Percentiles rank a stretch among this genome's conserved stretches.
phyloP scores from a whole-genome alignment of 2,329 filamentous ascomycete genomes.

The Dothistroma pini region DNA sequence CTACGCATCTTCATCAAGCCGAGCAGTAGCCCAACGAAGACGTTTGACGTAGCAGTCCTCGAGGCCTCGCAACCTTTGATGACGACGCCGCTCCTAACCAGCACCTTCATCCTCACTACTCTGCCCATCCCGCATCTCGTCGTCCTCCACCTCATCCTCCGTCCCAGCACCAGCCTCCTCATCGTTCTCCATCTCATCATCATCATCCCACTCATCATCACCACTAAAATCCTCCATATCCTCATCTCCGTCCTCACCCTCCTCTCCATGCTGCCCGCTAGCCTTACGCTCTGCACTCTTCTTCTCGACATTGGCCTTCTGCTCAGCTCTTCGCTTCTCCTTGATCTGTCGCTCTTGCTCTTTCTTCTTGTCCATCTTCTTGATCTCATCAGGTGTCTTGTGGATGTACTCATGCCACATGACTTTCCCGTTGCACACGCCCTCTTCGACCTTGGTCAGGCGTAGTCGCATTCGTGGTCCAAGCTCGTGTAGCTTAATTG shows the following conservation, averaged over 20 bases:
- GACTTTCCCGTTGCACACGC: slow-evolving; percentile 79
- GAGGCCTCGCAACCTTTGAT: background rate
- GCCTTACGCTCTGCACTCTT: slow-evolving; percentile 63
- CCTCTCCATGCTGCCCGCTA: slow-evolving; percentile 42
- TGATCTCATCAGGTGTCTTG: slow-evolving; percentile 75
- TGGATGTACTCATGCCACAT: slow-evolving; percentile 97
- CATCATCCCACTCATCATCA: slow-evolving; percentile 51
- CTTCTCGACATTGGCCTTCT: slow-evolving; percentile 85
- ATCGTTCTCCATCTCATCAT: slow-evolving; percentile 35
- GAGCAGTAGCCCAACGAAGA: background rate
- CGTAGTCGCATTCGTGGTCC: slow-evolving; percentile 86
- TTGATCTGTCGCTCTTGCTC: slow-evolving; percentile 74
- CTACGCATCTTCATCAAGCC: background rate
- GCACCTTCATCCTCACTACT: slow-evolving; percentile 9
- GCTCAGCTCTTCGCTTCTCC: slow-evolving; percentile 73
- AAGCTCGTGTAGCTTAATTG: slow-evolving; percentile 87
- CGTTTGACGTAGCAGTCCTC: background rate
- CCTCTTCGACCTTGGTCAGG: slow-evolving; percentile 94
- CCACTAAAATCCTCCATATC: slow-evolving; percentile 42
- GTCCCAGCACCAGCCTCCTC: slow-evolving; percentile 18
- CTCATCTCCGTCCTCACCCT: slow-evolving; percentile 37
- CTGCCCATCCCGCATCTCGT: slow-evolving; percentile 18
- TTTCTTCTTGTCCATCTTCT: slow-evolving; percentile 79
- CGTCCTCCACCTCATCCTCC: slow-evolving; percentile 14
- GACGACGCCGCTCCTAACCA: background rate